Evolutionary conservation across 2,329 filamentous ascomycete species (phyloP), one percentile per base, ranked within the genome.

Genomic region (Trichoderma cornu-damae): DNA sequence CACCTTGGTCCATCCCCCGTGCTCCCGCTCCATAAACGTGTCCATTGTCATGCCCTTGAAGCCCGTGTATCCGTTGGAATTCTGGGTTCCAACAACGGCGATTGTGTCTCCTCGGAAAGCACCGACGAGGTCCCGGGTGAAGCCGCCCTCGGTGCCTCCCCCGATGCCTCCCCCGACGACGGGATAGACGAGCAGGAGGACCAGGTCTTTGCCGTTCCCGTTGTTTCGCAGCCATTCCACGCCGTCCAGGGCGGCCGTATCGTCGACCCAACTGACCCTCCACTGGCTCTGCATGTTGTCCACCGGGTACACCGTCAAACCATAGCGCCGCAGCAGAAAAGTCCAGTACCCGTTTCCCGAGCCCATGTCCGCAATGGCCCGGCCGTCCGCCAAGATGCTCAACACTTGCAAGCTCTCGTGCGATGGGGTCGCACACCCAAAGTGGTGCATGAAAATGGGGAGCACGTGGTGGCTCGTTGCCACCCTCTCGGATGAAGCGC

Each of bases 261-360:
- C 86, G 11, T 70, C 68, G 8, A 90, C 76, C 87, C 87, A 91
- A 62, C 77, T 79, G 1, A 82, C 83, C 49, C 88, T 78, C 80
- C 87, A 91, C 63, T 80, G 79, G 62, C 81, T 86, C 65, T 85
- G 78, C 65, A 81, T 81, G 67, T 82, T 89, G 69, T 91, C 88
- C 7, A 90, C 78, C 1, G 87, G 76, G 18, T 77, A 71, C 1
- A 84, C 80, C 5, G 72, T 70, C 32, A 82, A 68, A 18, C 81
- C 79, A 64, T 84, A 79, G 22, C 75, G 70, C 2, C 87, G 79
- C 11, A 90, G 79, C 81, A 89, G 83, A 61, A 83, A 86, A 6
- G 82, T 80, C 87, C 87, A 91, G 72, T 90, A 91, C 9, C 87
- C 88, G 66, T 86, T 88, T 2, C 88, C 88, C 53, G 80, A 84